Conservation (phyloP, 495 filamentous ascomycete genomes). For the Filosporella fistucella region DNA sequence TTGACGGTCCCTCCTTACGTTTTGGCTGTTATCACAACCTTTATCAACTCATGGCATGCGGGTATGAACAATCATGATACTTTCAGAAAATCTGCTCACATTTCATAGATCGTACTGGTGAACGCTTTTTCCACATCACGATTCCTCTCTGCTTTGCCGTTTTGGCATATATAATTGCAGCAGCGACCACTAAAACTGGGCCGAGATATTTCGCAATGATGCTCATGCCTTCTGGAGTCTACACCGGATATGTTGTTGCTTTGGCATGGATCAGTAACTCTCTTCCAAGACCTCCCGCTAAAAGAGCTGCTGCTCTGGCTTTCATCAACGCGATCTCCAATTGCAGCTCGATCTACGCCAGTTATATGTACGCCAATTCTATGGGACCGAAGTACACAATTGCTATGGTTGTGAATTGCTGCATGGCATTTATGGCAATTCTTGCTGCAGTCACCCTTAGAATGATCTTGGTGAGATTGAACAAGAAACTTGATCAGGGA, state of each 20-base stretch:
- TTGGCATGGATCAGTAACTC: constrained; percentile 78
- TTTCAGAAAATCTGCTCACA: not conserved
- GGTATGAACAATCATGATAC: not conserved
- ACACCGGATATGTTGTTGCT: constrained; percentile 66
- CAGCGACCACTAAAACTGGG: constrained; percentile 55
- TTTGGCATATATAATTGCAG: constrained; percentile 70
- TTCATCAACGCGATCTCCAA: constrained; percentile 82
- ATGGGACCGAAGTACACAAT: constrained; percentile 48
- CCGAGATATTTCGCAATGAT: constrained; percentile 80
- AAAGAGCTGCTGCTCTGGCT: constrained; percentile 77
- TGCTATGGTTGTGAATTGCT: constrained; percentile 73
- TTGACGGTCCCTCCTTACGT: constrained; percentile 76
- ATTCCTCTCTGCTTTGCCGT: constrained; percentile 65
- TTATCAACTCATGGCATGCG: constrained; percentile 72
- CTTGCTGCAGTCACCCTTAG: constrained; percentile 58
- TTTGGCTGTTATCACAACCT: constrained; percentile 64
- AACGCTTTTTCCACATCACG: constrained; percentile 74
- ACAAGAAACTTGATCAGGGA: constrained; percentile 64
- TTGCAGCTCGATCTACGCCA: constrained; percentile 66
- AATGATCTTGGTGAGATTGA: constrained; percentile 61
- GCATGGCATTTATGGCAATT: constrained; percentile 62
- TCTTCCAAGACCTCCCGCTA: constrained; percentile 77
- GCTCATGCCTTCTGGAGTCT: constrained; percentile 68
- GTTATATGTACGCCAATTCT: constrained; percentile 60
- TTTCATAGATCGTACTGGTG: constrained; percentile 60